Percentiles rank a stretch among this genome's conserved stretches.
These are phyloP conservation scores for Trifolium subterraneum DNA, from an alignment of 306 rosid genomes.

Conservation along the genomic window DNA sequence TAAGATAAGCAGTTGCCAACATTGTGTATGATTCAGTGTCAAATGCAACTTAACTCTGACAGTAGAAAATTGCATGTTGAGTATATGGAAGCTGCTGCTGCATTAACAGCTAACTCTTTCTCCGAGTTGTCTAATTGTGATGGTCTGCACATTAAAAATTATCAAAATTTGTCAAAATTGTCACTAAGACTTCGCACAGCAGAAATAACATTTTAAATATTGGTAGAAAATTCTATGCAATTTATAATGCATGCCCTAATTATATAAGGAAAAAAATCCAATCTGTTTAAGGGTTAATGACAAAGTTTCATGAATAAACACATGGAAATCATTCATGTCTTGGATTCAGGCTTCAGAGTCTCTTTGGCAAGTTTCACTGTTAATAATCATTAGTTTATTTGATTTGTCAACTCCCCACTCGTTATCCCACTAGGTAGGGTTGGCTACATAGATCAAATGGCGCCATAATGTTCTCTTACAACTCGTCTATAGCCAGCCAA, in stretches of 20 bases:
- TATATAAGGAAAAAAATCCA: neutral
- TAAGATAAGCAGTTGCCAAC: neutral
- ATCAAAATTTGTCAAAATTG: neutral
- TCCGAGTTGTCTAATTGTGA: conserved; percentile 56
- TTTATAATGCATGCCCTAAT: neutral
- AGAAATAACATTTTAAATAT: neutral
- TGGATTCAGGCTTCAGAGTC: neutral
- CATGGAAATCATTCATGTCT: neutral
- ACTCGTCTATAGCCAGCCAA: too few species aligned
- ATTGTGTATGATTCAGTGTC: conserved; percentile 29
- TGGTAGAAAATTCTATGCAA: neutral
- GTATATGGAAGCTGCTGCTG: conserved; percentile 97
- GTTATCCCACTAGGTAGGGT: too few species aligned
- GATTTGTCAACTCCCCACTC: too few species aligned
- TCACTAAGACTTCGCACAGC: neutral
- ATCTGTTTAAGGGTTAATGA: neutral
- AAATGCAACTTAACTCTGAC: conserved; percentile 61
- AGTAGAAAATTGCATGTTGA: conserved; percentile 83
- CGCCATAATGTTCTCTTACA: too few species aligned
- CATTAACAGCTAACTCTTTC: conserved; percentile 80
- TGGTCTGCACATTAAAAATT: conserved; percentile 49
- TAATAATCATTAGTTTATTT: neutral
- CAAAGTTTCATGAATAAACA: neutral
- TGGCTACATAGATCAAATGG: too few species aligned
- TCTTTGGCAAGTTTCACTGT: neutral